Base-by-base conservation (phyloP, 2,329 filamentous ascomycete species). In the Penicillium sp. region DNA sequence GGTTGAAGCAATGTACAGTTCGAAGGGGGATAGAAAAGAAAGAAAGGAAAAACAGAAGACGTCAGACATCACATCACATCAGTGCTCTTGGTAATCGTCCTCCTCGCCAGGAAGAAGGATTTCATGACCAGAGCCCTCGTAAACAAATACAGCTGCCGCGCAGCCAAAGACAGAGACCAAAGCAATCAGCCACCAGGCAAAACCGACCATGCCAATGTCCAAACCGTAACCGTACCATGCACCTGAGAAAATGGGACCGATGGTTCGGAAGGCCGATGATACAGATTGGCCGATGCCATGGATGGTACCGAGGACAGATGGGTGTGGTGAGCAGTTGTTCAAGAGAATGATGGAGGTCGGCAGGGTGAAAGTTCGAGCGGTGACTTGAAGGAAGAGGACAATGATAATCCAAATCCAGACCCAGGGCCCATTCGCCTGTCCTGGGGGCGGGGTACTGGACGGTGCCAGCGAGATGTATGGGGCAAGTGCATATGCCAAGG, bases 401-500 rank as follows among this genome's bases (percentile, higher is more conserved):
- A 84, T 67, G 5, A 82, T 77, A 23, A 92, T 87, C 29, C 85
- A 83, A 5, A 82, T 56, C 89, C 89, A 92, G 39, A 91, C 77
- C 36, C 76, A 73, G 9, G 77, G 59, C 14, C 70, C 72, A 47
- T 72, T 74, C 29, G 69, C 69, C 56, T 75, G 72, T 16, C 63
- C 65, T 7, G 72, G 72, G 14, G 72, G 71, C 8, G 75, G 71
- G 2, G 79, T 75, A 1, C 76, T 68, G 10, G 83, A 86, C 1
- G 87, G 88, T 1, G 91, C 80, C 11, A 92, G 75, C 1, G 88
- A 82, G 21, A 93, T 81, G 66, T 87, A 91, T 0, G 90, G 90
- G 1, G 88, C 81, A 16, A 89, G 69, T n/a, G 84, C 79, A 71
- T 92, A 93, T 1, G 86, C 82, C 23, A 90, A 36, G 0, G 90